A percentile compares a stretch with the other conserved stretches of the same genome.
Conservation (phyloP, 2,329 filamentous ascomycete genomes). For the Didymella arachidicola region DNA sequence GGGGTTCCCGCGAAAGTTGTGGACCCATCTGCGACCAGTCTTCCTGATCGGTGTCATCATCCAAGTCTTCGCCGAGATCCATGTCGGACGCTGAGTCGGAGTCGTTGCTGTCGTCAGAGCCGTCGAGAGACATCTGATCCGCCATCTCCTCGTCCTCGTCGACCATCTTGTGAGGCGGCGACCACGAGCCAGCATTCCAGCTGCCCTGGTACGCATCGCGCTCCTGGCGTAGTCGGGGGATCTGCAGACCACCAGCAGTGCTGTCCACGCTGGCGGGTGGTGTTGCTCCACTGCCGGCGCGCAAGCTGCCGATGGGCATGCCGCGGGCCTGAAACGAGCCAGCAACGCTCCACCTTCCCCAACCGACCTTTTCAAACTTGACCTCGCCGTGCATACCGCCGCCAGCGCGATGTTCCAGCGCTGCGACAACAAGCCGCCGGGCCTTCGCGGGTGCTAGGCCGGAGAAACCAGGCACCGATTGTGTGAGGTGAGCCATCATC, state of each 20-base stretch:
- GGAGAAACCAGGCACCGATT: slow-evolving; percentile 90
- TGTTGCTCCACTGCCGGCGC: slow-evolving; percentile 47
- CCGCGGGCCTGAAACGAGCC: slow-evolving; percentile 61
- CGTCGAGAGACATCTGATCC: slow-evolving; percentile 91
- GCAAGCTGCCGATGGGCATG: slow-evolving; percentile 50
- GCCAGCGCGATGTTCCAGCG: slow-evolving; percentile 79
- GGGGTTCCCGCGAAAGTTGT: slow-evolving; percentile 55
- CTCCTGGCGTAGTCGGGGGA: slow-evolving; percentile 50
- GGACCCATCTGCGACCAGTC: slow-evolving; percentile 93
- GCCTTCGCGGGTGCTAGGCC: slow-evolving; percentile 89
- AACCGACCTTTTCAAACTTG: slow-evolving; percentile 93
- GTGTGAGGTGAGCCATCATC: slow-evolving; percentile 93
- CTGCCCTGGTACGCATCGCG: slow-evolving; percentile 61
- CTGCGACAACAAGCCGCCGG: slow-evolving; percentile 87
- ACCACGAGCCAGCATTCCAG: slow-evolving; percentile 73
- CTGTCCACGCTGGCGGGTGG: slow-evolving; percentile 60
- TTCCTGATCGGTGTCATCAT: slow-evolving; percentile 90
- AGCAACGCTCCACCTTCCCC: slow-evolving; percentile 89
- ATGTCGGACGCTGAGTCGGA: slow-evolving; percentile 77
- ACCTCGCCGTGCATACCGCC: slow-evolving; percentile 72
- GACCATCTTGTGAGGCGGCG: slow-evolving; percentile 61
- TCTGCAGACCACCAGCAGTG: slow-evolving; percentile 54
- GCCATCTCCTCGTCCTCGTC: slow-evolving; percentile 63
- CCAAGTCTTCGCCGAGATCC: slow-evolving; percentile 73
- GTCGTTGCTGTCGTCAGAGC: slow-evolving; percentile 52